These are phyloP conservation scores for Dispira parvispora DNA, from an alignment of 192 early-diverging fungal species.

Conservation along the genomic window DNA sequence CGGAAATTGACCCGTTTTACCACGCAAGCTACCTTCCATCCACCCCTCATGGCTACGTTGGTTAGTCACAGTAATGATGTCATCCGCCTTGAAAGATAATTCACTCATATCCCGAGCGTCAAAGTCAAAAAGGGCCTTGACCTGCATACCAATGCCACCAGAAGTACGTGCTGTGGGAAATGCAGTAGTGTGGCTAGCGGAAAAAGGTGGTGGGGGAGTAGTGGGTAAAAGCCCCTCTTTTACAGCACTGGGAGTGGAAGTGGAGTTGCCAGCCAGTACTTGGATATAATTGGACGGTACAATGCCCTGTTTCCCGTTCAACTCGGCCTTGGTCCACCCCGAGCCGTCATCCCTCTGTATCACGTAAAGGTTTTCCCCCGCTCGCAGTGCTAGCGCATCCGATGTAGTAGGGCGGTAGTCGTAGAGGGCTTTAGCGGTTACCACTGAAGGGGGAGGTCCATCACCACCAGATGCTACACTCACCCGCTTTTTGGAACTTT, in stretches of 20 bases:
- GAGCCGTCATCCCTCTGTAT: slow-evolving; percentile 17
- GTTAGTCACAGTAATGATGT: slow-evolving; percentile 18
- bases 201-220: not conserved
- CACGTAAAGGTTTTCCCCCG: slow-evolving; percentile 18
- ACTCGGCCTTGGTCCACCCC: slow-evolving; percentile 18
- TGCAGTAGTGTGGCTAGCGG: slow-evolving; percentile 4
- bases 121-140: slow-evolving; percentile 22
- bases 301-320: slow-evolving; percentile 18
- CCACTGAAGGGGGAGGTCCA: not conserved
- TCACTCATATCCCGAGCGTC: slow-evolving; percentile 14
- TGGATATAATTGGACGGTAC: slow-evolving; percentile 23
- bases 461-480: not conserved
- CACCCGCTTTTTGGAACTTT: not conserved
- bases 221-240: not conserved
- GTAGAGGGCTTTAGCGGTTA: slow-evolving; percentile 1
- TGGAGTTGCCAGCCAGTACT: slow-evolving; percentile 11
- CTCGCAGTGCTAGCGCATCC: slow-evolving; percentile 10
- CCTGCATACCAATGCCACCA: not conserved
- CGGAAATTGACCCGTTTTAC: slow-evolving; percentile 16
- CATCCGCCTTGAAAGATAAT: slow-evolving; percentile 17
- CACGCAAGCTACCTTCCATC: slow-evolving; percentile 15
- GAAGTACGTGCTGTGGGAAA: not conserved
- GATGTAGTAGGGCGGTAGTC: not conserved
- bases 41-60: slow-evolving; percentile 19
- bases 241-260: not conserved